These are phyloP conservation scores for Aspergillus hancockii DNA, from an alignment of 495 filamentous ascomycete genomes.

Conservation along the genomic window DNA sequence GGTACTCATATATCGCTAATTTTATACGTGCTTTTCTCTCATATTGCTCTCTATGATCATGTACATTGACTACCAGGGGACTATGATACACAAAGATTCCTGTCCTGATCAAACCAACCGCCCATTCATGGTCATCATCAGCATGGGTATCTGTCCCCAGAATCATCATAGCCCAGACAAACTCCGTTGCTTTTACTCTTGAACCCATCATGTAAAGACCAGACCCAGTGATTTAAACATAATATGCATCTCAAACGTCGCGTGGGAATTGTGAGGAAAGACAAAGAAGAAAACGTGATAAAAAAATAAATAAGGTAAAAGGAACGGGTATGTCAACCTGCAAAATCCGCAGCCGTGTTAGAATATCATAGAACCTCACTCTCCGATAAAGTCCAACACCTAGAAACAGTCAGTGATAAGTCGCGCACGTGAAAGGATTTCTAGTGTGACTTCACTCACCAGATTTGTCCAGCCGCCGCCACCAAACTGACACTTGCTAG, in stretches of 20 bases:
- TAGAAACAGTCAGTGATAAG: constrained; percentile 16
- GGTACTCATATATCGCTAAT: neutral
- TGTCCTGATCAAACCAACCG: constrained; percentile 24
- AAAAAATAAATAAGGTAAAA: neutral
- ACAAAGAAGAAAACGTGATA: constrained; percentile 6
- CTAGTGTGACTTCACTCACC: constrained; percentile 26
- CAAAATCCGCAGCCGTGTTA: constrained; percentile 1
- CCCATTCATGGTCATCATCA: constrained; percentile 20
- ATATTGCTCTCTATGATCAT: constrained; percentile 14
- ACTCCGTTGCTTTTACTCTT: constrained; percentile 35
- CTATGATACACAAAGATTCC: constrained; percentile 30
- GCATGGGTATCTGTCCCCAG: constrained; percentile 10
- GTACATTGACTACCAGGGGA: constrained; percentile 28
- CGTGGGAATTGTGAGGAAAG: constrained; percentile 27
- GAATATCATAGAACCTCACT: constrained; percentile 18
- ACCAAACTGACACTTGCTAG: constrained; percentile 66
- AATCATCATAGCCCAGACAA: constrained; percentile 30
- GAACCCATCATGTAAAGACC: constrained; percentile 24
- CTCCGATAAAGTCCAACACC: constrained; percentile 36
- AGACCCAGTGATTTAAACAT: constrained; percentile 19
- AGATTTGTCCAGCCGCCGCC: constrained; percentile 79
- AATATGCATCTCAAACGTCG: constrained; percentile 23
- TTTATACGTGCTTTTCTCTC: neutral
- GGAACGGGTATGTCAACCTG: neutral
- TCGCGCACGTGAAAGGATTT: neutral